These are phyloP conservation scores for Trichoderma sp. DNA, from an alignment of 2,329 filamentous ascomycete genomes.

Conservation along the genomic window DNA sequence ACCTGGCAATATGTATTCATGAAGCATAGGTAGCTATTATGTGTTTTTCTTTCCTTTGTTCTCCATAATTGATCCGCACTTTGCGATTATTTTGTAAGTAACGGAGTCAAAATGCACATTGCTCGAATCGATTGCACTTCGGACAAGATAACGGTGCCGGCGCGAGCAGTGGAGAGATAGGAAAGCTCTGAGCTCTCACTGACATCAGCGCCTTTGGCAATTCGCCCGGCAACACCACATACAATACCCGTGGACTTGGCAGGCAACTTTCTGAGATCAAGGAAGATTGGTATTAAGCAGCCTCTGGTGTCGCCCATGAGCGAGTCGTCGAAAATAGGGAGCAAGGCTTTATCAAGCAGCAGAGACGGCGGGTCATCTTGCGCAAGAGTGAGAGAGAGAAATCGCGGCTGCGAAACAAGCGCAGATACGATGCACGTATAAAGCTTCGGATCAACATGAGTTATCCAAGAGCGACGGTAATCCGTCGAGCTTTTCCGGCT, in stretches of 20 bases:
- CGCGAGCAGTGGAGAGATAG: slow-evolving; percentile 85
- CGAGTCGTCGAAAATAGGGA: slow-evolving; percentile 70
- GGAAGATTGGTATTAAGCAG: slow-evolving; percentile 80
- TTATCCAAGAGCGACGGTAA: slow-evolving; percentile 54
- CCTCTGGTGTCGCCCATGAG: slow-evolving; percentile 75
- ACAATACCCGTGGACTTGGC: slow-evolving; percentile 93
- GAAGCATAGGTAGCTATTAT: background rate
- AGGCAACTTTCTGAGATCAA: slow-evolving; percentile 80
- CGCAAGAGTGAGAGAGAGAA: slow-evolving; percentile 74
- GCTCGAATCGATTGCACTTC: slow-evolving; percentile 75
- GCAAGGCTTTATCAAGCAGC: slow-evolving; percentile 69
- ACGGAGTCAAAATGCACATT: slow-evolving; percentile 66
- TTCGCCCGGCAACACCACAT: slow-evolving; percentile 83
- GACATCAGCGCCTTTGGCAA: slow-evolving; percentile 72
- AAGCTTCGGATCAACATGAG: slow-evolving; percentile 64
- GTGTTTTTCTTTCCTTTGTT: too few relatives aligned
- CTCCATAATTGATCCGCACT: background rate
- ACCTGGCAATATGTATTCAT: background rate
- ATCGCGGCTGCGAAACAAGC: slow-evolving; percentile 64
- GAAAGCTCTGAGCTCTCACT: slow-evolving; percentile 73
- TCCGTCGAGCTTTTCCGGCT: slow-evolving; percentile 44
- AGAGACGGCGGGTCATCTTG: slow-evolving; percentile 75
- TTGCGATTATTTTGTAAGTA: slow-evolving; percentile 47
- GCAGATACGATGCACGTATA: slow-evolving; percentile 67
- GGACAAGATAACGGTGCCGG: slow-evolving; percentile 85